Conservation (phyloP, 2,329 filamentous ascomycete genomes). For the Aspergillus niger region DNA sequence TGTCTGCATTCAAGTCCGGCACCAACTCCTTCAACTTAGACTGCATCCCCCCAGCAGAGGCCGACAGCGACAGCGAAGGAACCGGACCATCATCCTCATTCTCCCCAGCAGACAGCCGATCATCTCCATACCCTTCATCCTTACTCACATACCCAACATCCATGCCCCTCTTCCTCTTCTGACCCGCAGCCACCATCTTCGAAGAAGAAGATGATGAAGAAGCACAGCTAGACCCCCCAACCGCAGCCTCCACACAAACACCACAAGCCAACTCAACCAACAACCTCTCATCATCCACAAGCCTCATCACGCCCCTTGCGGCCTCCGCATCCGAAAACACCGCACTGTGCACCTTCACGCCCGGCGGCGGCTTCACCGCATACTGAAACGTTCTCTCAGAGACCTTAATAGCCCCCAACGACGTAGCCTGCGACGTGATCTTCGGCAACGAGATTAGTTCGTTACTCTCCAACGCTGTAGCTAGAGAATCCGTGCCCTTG, state of each 20-base stretch:
- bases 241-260: slow-evolving; percentile 64
- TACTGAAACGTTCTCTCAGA: slow-evolving; percentile 68
- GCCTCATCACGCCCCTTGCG: slow-evolving; percentile 71
- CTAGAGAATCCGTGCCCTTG: slow-evolving; percentile 68
- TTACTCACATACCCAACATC: slow-evolving; percentile 14
- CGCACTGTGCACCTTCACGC: slow-evolving; percentile 57
- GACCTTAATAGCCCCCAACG: slow-evolving; percentile 72
- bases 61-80: slow-evolving; percentile 5
- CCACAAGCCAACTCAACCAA: slow-evolving; percentile 86
- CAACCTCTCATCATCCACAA: slow-evolving; percentile 79
- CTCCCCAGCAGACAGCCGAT: slow-evolving; percentile 33
- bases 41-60: slow-evolving; percentile 15
- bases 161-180: slow-evolving; percentile 33
- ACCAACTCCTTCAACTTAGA: slow-evolving; percentile 62
- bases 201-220: neutral
- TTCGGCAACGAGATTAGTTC: slow-evolving; percentile 65
- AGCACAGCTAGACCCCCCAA: slow-evolving; percentile 34
- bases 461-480: slow-evolving; percentile 56
- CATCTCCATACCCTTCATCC: slow-evolving; percentile 41
- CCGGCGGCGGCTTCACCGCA: slow-evolving; percentile 49
- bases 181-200: slow-evolving; percentile 16
- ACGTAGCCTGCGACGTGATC: slow-evolving; percentile 76
- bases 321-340: slow-evolving; percentile 77
- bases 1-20: slow-evolving; percentile 63
- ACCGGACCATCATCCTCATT: slow-evolving; percentile 26